Evolutionary conservation across 2,329 filamentous ascomycete genomes (phyloP), one percentile per base, ranked within the genome.

Genomic region (Fusarium agapanthi): DNA sequence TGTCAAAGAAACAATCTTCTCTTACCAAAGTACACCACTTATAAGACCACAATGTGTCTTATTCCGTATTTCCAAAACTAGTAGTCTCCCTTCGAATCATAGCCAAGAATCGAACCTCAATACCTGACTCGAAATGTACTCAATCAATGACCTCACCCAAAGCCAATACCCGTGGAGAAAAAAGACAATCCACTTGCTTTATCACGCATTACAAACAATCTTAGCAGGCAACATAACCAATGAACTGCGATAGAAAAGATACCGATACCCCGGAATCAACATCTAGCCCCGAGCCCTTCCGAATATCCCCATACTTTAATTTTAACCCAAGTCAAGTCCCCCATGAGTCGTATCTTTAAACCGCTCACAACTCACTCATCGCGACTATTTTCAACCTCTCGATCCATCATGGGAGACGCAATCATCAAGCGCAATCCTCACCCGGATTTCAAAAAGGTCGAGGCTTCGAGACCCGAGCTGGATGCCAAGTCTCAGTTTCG

Each of bases 371-470:
- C 60, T 51, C 47, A 56, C 41, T 35, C 28, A 58, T 28, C 24
- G 47, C 61, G 40, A 38, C 41, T 55, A 30, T 56, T 69, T 18
- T 61, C 32, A 22, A 70, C 65, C 26, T 65, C 69, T 51, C 59
- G 60, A 34, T 41, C 71, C 71, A 75, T 66, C 51, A 81, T 80
- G 77, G 84, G 63, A 26, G 71, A 75, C 64, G 72, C 71, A 48
- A 77, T 79, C 72, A 84, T 79, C 73, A 84, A 90, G 79, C 89
- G 90, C 79, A 93, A 92, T 80, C 89, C 75, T 32, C 76, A 78
- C 81, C 88, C 88, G 6, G 91, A 95, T 84, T 95, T 95, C 85
- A 92, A 93, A 78, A 81, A 84, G 26, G 90, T 93, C 61, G 91
- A 95, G 83, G 86, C 86, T 44, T 87, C 87, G 15, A 90, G 93